Percentiles rank a stretch among this genome's conserved stretches.
Evolutionary conservation across 2,329 filamentous ascomycete species (phyloP).

Genomic region (Ophiocordyceps camponoti-floridani): DNA sequence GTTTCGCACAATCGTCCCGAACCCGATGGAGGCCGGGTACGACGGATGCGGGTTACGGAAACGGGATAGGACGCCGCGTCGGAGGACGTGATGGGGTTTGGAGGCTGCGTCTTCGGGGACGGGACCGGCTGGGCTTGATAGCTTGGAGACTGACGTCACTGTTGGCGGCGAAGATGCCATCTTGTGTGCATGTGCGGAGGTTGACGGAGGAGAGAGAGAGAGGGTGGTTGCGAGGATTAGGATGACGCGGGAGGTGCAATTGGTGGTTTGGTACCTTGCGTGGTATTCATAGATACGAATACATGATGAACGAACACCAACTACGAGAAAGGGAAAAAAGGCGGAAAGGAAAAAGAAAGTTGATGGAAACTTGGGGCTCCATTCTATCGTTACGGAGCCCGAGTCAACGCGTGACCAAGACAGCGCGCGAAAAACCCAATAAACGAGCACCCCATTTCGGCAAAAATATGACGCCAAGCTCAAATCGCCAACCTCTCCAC

Average conservation of each 20-base stretch:
- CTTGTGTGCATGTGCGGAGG: neutral
- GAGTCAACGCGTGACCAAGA: no score
- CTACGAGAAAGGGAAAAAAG: no score
- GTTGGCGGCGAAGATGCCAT: slow-evolving; percentile 1
- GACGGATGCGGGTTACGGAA: slow-evolving; percentile 37
- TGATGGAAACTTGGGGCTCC: no score
- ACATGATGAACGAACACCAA: no score
- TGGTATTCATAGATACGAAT: no score
- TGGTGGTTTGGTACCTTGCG: no score
- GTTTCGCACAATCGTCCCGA: slow-evolving; percentile 10
- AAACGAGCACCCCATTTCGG: no score
- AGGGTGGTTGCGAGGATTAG: neutral
- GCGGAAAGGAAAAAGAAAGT: no score
- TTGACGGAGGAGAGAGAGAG: neutral
- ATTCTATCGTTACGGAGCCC: no score
- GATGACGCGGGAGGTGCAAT: neutral
- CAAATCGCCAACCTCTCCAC: slow-evolving; percentile 92
- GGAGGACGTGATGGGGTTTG: slow-evolving; percentile 29
- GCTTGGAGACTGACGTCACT: slow-evolving; percentile 14
- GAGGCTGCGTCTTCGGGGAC: slow-evolving; percentile 22
- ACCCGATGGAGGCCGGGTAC: slow-evolving; percentile 9
- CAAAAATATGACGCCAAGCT: no score
- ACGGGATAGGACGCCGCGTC: slow-evolving; percentile 18
- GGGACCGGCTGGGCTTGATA: slow-evolving; percentile 12
- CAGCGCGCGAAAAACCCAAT: neutral